Conservation (phyloP, 352 stramenopile genomes). For the Phytophthora chlamydospora region DNA sequence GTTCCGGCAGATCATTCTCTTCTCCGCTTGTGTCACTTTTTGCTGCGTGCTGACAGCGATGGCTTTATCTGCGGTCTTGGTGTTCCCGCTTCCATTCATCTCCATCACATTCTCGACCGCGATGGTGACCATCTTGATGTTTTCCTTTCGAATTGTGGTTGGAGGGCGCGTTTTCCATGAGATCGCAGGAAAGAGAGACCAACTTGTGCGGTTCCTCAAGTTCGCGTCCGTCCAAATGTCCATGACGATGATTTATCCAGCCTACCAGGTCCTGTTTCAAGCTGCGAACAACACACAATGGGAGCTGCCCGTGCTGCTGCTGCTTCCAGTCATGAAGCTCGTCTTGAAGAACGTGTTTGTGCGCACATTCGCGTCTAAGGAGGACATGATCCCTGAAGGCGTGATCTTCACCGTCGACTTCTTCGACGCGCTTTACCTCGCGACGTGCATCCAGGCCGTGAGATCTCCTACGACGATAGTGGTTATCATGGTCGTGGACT, state of each 20-base stretch:
- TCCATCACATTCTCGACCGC: not conserved
- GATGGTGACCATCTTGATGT: not conserved
- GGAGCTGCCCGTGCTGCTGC: slow-evolving; percentile 7
- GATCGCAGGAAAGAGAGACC: not conserved
- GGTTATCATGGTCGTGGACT: not conserved
- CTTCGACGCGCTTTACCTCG: slow-evolving; percentile 3
- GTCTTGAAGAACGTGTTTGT: slow-evolving; percentile 13
- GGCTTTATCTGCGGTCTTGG: not conserved
- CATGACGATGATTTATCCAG: slow-evolving; percentile 12
- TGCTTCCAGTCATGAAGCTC: slow-evolving; percentile 10
- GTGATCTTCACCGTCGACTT: slow-evolving; percentile 9
- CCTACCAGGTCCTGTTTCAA: slow-evolving; percentile 22
- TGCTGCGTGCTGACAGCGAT: not conserved
- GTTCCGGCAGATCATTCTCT: not conserved
- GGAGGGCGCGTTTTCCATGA: not conserved
- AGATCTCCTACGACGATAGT: not conserved
- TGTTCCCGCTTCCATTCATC: slow-evolving; percentile 8
- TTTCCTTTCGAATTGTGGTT: not conserved
- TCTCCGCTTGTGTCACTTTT: not conserved
- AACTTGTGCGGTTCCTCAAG: not conserved
- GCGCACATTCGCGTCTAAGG: not conserved
- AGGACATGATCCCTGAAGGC: slow-evolving; percentile 13
- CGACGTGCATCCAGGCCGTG: slow-evolving; percentile 9
- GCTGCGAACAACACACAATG: not conserved
- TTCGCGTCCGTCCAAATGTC: slow-evolving; percentile 17